A percentile compares a stretch with the other conserved stretches of the same genome.
These are phyloP conservation scores for Entomortierella lignicola DNA, from an alignment of 192 early-diverging fungal species.

Conservation along the genomic window DNA sequence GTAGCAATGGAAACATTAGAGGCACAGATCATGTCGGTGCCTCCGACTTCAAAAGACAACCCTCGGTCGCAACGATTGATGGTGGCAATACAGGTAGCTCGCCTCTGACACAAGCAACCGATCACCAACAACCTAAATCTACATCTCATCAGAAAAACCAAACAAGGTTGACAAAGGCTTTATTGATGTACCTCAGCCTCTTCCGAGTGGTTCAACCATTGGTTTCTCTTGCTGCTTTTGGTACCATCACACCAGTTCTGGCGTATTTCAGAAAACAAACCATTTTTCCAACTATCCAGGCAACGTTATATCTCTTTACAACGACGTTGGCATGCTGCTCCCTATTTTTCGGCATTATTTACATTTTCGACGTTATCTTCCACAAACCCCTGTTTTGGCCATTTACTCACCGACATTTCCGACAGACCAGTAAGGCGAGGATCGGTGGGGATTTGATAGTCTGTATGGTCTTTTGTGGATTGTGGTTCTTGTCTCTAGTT, in stretches of 20 bases:
- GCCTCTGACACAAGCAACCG: background rate
- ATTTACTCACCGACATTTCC: constrained; percentile 42
- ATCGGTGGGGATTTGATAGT: constrained; percentile 48
- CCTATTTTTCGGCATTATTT: constrained; percentile 37
- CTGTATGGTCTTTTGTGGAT: constrained; percentile 48
- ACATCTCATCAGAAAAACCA: constrained; percentile 8
- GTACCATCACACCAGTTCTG: constrained; percentile 43
- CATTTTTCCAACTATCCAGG: constrained; percentile 46
- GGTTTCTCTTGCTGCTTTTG: constrained; percentile 24
- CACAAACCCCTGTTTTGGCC: constrained; percentile 52
- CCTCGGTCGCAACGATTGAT: background rate
- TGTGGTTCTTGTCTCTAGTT: constrained; percentile 41
- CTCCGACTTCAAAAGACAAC: background rate
- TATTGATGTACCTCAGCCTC: constrained; percentile 38
- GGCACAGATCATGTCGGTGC: background rate
- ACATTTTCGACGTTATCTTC: constrained; percentile 34
- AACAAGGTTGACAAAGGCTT: constrained; percentile 37
- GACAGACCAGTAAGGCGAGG: constrained; percentile 29
- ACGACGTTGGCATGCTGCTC: constrained; percentile 36
- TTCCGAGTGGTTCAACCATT: constrained; percentile 42
- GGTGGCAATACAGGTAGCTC: background rate
- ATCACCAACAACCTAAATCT: background rate
- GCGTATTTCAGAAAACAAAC: constrained; percentile 42
- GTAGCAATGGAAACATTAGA: background rate
- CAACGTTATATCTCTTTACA: constrained; percentile 44